These are phyloP conservation scores for Stephania japonica DNA, from an alignment of 164 flowering plant species.

Conservation along the genomic window DNA sequence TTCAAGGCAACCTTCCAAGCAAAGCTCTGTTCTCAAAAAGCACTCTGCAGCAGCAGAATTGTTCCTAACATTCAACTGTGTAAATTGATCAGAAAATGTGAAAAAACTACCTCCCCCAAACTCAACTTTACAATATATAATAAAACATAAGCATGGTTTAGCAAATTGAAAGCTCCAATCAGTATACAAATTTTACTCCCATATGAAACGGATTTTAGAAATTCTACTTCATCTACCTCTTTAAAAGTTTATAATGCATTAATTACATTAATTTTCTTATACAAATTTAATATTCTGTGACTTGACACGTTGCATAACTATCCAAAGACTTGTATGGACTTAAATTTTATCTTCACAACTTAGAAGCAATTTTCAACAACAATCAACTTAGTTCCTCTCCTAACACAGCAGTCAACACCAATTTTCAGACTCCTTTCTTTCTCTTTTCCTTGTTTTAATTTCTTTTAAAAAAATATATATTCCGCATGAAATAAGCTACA, in stretches of 20 bases:
- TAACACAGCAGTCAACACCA: background rate
- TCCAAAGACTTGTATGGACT: background rate
- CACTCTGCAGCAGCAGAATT: conserved; percentile 98
- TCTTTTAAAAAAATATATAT: no score
- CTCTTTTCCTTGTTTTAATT: background rate
- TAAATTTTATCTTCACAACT: background rate
- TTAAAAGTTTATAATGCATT: background rate
- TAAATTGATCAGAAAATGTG: conserved; percentile 2
- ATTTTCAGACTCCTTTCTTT: background rate
- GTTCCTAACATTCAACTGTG: conserved; percentile 90
- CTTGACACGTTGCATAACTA: background rate
- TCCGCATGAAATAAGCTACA: background rate
- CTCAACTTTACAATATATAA: background rate
- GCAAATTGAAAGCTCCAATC: background rate
- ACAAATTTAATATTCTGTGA: background rate
- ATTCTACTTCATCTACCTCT: no score
- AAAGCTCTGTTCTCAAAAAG: conserved; percentile 72
- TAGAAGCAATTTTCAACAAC: background rate
- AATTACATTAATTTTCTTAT: background rate
- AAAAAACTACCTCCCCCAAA: background rate
- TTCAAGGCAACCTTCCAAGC: conserved; percentile 79
- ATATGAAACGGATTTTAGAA: no score
- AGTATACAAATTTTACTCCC: no score
- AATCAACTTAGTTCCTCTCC: background rate
- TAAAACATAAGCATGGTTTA: background rate